These are phyloP conservation scores for Mycena galericulata DNA, from an alignment of 768 basidiomycete genomes.

Conservation along the genomic window DNA sequence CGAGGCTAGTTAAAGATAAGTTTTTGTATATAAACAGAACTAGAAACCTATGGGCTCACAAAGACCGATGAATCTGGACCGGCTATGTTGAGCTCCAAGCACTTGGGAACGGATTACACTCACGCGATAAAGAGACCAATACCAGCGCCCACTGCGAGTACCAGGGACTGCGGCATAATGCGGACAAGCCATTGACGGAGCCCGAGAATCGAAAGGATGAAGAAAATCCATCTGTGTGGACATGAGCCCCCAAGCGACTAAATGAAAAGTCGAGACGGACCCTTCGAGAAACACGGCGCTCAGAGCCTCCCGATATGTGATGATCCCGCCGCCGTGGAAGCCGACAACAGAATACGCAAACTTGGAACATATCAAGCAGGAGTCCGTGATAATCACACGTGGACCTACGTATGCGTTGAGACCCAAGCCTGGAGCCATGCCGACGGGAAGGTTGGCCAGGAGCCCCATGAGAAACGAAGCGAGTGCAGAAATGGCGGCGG, in stretches of 20 bases:
- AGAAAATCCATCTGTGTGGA: constrained; percentile 77
- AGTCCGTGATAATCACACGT: constrained; percentile 22
- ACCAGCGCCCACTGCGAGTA: constrained; percentile 86
- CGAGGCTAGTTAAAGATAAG: constrained; percentile 54
- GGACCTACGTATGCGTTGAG: constrained; percentile 80
- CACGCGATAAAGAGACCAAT: constrained; percentile 91
- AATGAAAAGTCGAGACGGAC: constrained; percentile 50
- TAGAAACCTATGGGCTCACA: constrained; percentile 52
- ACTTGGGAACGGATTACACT: constrained; percentile 43
- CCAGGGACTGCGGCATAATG: constrained; percentile 89
- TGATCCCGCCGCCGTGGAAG: constrained; percentile 79
- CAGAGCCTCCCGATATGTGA: constrained; percentile 83
- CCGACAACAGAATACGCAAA: constrained; percentile 92
- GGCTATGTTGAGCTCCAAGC: constrained; percentile 20
- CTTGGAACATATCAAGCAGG: constrained; percentile 47
- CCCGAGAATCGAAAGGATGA: constrained; percentile 82
- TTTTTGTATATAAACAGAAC: constrained; percentile 14
- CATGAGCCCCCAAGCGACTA: constrained; percentile 7
- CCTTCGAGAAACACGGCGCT: constrained; percentile 91
- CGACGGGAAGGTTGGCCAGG: constrained; percentile 90
- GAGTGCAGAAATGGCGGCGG: constrained; percentile 81
- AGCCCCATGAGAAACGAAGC: constrained; percentile 86
- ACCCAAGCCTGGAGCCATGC: constrained; percentile 88
- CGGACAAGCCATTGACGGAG: constrained; percentile 92
- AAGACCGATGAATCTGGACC: constrained; percentile 74